Evolutionary conservation across 2,329 filamentous ascomycete genomes (phyloP), one percentile per base, ranked within the genome.

Genomic region (Ophiosphaerella herpotricha): DNA sequence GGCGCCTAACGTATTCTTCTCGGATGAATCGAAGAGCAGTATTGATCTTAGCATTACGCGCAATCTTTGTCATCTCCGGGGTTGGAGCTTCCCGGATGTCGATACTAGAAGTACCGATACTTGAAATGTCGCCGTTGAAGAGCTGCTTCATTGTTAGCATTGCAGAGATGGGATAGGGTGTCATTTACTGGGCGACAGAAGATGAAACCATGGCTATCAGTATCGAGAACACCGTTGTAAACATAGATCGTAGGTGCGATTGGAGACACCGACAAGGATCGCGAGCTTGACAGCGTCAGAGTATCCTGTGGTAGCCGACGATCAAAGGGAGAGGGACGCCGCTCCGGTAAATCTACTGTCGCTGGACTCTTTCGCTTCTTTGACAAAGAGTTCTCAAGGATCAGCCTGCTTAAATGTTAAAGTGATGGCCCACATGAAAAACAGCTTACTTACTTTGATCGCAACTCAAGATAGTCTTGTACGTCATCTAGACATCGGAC

Each of bases 191-290:
- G 58, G 35, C 68, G 70, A 7, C 70, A 71, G 5, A 67, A 55
- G 5, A 78, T 62, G 16, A 67, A 61, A 0, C 75, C 75, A 57
- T 74, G 52, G 7, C 72, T 66, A 16, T 74, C 69, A 2, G 55
- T 48, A 23, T 73, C 64, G 0, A 80, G 41, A 1, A 69, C 46
- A 7, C 74, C 75, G 57, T 79, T 79, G 58, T 76, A 80, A 4
- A 73, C 50, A 50, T 66, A 58, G 21, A 45, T n/a, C 3, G 53
- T 24, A 8, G 48, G 37, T 29, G 54, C 33, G 13, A 39, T 43
- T 2, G 60, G 64, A 1, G 62, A 57, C 2, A 56, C 51, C 16
- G 68, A 66, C 11, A 62, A 45, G 12, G 68, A 69, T 14, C 57
- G 54, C 7, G 61, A 62, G 6, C 34, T 35, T 2, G 61, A 63